Evolutionary conservation across 1,139 yeast species (phyloP).

Genomic region (Taphrina flavorubra): DNA sequence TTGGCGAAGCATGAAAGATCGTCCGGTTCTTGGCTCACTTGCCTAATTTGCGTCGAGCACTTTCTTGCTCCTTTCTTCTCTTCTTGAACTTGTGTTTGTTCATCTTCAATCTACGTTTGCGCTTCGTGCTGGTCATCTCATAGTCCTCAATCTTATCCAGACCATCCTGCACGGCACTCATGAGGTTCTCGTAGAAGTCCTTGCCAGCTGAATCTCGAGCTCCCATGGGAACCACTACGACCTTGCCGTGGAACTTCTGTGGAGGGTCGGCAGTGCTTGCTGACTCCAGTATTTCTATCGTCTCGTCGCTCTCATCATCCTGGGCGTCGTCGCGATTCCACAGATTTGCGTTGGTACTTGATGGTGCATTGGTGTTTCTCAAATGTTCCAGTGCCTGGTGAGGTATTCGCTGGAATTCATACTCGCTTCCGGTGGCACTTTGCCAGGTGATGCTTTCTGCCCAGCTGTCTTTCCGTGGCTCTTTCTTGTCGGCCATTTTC

Average conservation of each 20-base stretch:
- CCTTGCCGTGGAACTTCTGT: slow-evolving; percentile 18
- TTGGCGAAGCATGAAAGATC: too few species aligned
- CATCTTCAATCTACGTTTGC: slow-evolving; percentile 58
- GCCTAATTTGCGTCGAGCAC: slow-evolving; percentile 53
- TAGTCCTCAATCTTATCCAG: slow-evolving; percentile 42
- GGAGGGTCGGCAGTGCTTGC: slow-evolving; percentile 1
- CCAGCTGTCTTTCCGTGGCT: slow-evolving; percentile 19
- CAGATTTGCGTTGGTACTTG: slow-evolving; percentile 24
- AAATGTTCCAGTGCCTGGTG: slow-evolving; percentile 22
- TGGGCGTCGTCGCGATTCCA: slow-evolving; percentile 48
- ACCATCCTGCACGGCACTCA: slow-evolving; percentile 35
- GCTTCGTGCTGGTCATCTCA: slow-evolving; percentile 54
- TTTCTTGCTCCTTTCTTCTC: slow-evolving; percentile 56
- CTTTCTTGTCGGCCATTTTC: slow-evolving; percentile 24
- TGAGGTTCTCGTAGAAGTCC: slow-evolving; percentile 27
- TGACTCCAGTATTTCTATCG: slow-evolving; percentile 22
- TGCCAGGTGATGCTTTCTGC: slow-evolving; percentile 37
- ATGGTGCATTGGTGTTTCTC: not conserved
- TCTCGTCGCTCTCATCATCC: slow-evolving; percentile 31
- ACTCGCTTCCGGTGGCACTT: slow-evolving; percentile 32
- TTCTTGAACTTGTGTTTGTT: slow-evolving; percentile 58
- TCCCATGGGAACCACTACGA: slow-evolving; percentile 18
- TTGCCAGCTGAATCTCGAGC: slow-evolving; percentile 13
- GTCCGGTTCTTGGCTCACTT: slow-evolving; percentile 13
- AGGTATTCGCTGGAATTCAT: slow-evolving; percentile 29